These are phyloP conservation scores for Eremochloa ophiuroides DNA, from an alignment of 176 grass and related monocot genomes.

Conservation along the genomic window DNA sequence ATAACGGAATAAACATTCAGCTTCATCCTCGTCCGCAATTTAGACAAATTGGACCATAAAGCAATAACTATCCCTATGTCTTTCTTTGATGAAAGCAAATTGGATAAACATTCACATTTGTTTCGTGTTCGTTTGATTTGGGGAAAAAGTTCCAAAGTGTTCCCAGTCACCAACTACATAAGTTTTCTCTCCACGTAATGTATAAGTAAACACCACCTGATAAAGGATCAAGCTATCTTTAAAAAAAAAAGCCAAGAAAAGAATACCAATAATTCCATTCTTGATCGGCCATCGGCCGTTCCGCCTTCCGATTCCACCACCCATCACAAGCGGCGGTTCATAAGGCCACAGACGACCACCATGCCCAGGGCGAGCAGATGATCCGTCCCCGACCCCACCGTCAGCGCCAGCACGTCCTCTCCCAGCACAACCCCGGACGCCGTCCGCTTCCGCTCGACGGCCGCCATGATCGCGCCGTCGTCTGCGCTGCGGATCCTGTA, in stretches of 20 bases:
- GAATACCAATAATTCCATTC: not conserved
- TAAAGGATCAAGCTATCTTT: not conserved
- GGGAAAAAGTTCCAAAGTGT: too few species aligned
- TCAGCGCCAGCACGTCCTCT: slow-evolving; percentile 63
- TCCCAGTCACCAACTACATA: too few species aligned
- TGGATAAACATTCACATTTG: too few species aligned
- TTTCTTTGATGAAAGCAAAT: too few species aligned
- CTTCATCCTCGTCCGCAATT: too few species aligned
- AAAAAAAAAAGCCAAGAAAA: not conserved
- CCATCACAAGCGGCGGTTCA: slow-evolving; percentile 29
- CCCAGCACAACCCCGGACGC: slow-evolving; percentile 38
- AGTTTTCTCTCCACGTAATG: not conserved
- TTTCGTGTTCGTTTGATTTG: too few species aligned
- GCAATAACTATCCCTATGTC: too few species aligned
- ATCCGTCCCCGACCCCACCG: slow-evolving; percentile 42
- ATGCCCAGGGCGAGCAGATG: slow-evolving; percentile 58
- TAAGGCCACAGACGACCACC: slow-evolving; percentile 61
- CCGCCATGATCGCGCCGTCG: slow-evolving; percentile 14
- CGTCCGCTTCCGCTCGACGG: slow-evolving; percentile 48
- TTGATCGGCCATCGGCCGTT: not conserved
- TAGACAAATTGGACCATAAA: too few species aligned
- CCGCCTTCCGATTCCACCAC: not conserved
- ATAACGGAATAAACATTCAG: too few species aligned
- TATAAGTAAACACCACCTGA: not conserved
- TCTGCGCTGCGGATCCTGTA: slow-evolving; percentile 25